Evolutionary conservation across 768 basidiomycete species (phyloP), one percentile per base, ranked within the genome.

Genomic region (Lentinus brumalis): DNA sequence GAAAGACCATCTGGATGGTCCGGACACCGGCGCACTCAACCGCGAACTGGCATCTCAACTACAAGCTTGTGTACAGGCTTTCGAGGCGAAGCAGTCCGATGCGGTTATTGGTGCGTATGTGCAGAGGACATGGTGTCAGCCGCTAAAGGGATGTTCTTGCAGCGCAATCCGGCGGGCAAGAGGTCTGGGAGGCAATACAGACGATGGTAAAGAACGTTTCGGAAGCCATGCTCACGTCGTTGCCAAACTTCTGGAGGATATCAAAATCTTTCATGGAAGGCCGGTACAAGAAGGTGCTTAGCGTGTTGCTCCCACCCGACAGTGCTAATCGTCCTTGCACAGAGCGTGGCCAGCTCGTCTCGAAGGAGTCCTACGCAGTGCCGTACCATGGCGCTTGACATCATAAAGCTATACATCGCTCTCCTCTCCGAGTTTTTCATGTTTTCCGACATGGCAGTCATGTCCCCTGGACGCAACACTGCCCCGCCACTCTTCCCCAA

Each of bases 181-280:
- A 91, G 38, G 84, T 86, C 26, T 99, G 97, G 97, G 83, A 86
- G 66, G 85, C 86, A 2, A 84, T 91, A 30, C 79, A 86, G 53
- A 83, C 86, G 42, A 79, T 98, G 79, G 86, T 94, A 51, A 95
- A 94, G 77, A 87, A 82, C 66, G 72, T 94, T n/a, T 94, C 93
- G 4, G 96, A 98, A 71, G 84, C 84, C 42, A 82, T 98, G 73
- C 73, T 95, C 12, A 79, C 87, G n/a, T 83, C 89, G 1, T 81
- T 99, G 26, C 95, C 96, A 14, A 92, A 84, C 67, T 98, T 98
- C 76, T 96, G 94, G 94, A 90, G 87, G 70, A 91, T 99, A 50
- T 88, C 92, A 2, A 92, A 86, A 73, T 86, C 84, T 26, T 96
- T 95, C 70, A 86, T 96, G 77, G 95, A 97, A 45, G 96, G 97